Evolutionary conservation across 106 monocot species (phyloP).

Genomic region (Allium sativum): DNA sequence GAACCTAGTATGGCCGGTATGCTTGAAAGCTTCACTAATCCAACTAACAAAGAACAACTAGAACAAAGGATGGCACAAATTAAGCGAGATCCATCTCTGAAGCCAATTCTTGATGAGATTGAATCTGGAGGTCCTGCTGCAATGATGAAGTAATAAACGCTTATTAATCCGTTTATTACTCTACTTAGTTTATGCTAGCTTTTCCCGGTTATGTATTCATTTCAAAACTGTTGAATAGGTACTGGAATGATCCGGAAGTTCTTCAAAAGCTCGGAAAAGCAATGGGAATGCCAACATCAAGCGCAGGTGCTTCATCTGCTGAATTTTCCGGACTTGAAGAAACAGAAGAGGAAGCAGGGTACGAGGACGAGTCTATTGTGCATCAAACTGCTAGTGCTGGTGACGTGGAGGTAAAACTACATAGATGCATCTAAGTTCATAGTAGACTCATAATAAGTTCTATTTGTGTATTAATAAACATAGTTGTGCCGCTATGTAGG

Average conservation of each 20-base stretch:
- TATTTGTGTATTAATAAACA: no score
- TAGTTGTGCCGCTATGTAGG: slow-evolving; percentile 15
- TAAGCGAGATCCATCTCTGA: slow-evolving; percentile 82
- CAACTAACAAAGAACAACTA: slow-evolving; percentile 54
- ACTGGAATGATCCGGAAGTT: slow-evolving; percentile 88
- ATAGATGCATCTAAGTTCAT: no score
- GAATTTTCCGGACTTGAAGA: slow-evolving; percentile 45
- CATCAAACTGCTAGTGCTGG: slow-evolving; percentile 78
- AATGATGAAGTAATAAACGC: slow-evolving; percentile 73
- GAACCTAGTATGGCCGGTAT: slow-evolving; percentile 75
- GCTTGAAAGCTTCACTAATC: slow-evolving; percentile 71
- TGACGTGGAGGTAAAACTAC: slow-evolving; percentile 49
- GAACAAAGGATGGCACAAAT: slow-evolving; percentile 69
- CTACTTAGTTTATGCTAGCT: not conserved
- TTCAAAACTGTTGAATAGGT: slow-evolving; percentile 25
- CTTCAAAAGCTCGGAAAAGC: slow-evolving; percentile 79
- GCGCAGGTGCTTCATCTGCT: slow-evolving; percentile 29
- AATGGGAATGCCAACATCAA: slow-evolving; percentile 46
- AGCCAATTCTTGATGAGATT: slow-evolving; percentile 92
- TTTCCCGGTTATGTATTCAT: not conserved
- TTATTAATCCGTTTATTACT: slow-evolving; percentile 1
- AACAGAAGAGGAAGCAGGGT: slow-evolving; percentile 42
- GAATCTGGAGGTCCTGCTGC: slow-evolving; percentile 83
- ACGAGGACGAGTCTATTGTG: slow-evolving; percentile 73
- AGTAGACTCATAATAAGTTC: no score